Percentiles rank a stretch among this genome's conserved stretches.
These are phyloP conservation scores for Pouteria glomerata DNA, from an alignment of 148 eudicot species.

Conservation along the genomic window DNA sequence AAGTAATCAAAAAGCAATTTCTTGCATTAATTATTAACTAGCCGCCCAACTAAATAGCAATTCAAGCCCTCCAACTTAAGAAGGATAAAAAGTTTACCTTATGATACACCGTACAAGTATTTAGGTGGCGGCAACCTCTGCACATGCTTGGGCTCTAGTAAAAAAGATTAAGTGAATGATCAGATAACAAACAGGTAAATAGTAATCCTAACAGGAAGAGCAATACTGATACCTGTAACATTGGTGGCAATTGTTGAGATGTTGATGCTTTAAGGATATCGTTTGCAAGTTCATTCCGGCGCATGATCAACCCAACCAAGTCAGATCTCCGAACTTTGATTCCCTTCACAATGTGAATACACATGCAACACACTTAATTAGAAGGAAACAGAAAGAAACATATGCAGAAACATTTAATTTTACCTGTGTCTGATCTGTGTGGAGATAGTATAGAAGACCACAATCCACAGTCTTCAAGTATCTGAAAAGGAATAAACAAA, in stretches of 20 bases:
- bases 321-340: constrained; percentile 63
- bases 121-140: constrained; percentile 81
- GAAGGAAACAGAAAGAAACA: not conserved
- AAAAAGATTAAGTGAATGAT: constrained; percentile 5
- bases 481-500: constrained; percentile 30
- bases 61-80: not conserved
- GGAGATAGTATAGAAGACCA: constrained; percentile 91
- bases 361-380: constrained; percentile 9
- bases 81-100: constrained; percentile 46
- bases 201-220: not conserved
- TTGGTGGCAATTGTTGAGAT: constrained; percentile 83
- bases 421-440: constrained; percentile 87
- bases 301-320: constrained; percentile 90
- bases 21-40: not conserved
- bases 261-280: constrained; percentile 69
- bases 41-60: not conserved
- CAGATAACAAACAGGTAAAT: not conserved
- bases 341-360: constrained; percentile 44
- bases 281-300: constrained; percentile 95
- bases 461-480: constrained; percentile 64
- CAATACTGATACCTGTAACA: constrained; percentile 57
- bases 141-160: constrained; percentile 74
- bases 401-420: constrained; percentile 6
- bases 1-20: not conserved
- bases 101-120: constrained; percentile 75